Percentiles rank a stretch among this genome's conserved stretches.
These are phyloP conservation scores for Panaeolus cyanescens DNA, from an alignment of 768 basidiomycete species.

Conservation along the genomic window DNA sequence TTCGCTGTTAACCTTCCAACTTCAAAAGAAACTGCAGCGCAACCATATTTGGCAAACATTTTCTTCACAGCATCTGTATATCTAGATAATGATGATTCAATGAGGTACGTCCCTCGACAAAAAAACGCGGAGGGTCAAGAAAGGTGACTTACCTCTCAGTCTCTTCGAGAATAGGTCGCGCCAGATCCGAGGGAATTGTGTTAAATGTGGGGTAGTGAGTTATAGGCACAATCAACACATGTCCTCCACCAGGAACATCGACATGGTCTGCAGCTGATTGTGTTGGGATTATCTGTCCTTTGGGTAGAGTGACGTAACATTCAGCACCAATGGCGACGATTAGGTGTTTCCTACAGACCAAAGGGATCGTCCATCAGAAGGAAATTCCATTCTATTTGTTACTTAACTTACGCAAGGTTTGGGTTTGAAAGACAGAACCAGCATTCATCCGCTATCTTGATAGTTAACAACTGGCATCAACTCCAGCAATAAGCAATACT, in stretches of 20 bases:
- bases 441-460: conserved; percentile 77
- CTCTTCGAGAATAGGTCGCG: conserved; percentile 76
- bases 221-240: conserved; percentile 92
- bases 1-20: conserved; percentile 80
- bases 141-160: conserved; percentile 59
- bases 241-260: conserved; percentile 90
- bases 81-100: conserved; percentile 33
- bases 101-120: background rate
- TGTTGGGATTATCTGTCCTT: conserved; percentile 91
- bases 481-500: conserved; percentile 27
- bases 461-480: conserved; percentile 4
- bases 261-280: conserved; percentile 50
- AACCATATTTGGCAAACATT: conserved; percentile 71
- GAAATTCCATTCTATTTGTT: background rate
- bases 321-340: conserved; percentile 93
- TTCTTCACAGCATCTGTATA: conserved; percentile 77
- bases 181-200: conserved; percentile 79
- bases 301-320: conserved; percentile 94
- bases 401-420: conserved; percentile 67
- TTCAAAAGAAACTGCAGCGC: conserved; percentile 81
- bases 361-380: background rate
- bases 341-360: conserved; percentile 76
- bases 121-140: background rate
- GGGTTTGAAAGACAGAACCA: conserved; percentile 99
- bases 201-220: conserved; percentile 89